phyloP scores from a whole-genome alignment of 345 rosid species.

The Conringia planisiliqua region DNA sequence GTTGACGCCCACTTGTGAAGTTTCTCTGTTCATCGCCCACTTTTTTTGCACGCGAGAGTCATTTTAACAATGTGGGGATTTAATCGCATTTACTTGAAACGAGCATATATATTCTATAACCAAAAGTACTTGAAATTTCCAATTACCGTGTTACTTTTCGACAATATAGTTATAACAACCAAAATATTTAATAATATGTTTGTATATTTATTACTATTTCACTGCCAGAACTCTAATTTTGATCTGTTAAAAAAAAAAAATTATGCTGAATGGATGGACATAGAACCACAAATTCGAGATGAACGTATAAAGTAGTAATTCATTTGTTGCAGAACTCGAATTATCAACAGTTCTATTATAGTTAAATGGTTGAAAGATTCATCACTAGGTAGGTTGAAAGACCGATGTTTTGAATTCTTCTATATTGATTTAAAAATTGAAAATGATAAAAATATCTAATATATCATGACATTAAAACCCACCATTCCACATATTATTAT shows the following conservation, averaged over 20 bases:
- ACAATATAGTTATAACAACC: too few relatives aligned
- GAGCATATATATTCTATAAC: too few relatives aligned
- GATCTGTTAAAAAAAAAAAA: too few relatives aligned
- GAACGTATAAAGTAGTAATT: not conserved
- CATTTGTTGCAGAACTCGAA: not conserved
- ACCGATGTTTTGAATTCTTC: not conserved
- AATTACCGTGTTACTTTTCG: not conserved
- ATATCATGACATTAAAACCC: not conserved
- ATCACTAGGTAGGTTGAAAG: not conserved
- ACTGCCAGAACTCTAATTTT: too few relatives aligned
- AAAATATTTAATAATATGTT: too few relatives aligned
- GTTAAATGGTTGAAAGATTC: not conserved
- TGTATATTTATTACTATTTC: too few relatives aligned
- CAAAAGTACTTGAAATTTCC: not conserved
- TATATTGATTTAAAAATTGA: not conserved
- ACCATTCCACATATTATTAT: not conserved
- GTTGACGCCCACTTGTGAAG: conserved; percentile 3
- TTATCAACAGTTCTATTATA: not conserved
- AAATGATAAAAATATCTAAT: too few relatives aligned
- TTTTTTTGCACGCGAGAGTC: not conserved
- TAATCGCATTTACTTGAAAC: not conserved
- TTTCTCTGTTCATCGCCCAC: not conserved
- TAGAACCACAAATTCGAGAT: too few relatives aligned
- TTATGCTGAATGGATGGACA: not conserved
- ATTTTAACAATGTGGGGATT: not conserved